Percentiles rank a stretch among this genome's conserved stretches.
Evolutionary conservation across 345 rosid genomes (phyloP).

Genomic region (Physaria fendleri): DNA sequence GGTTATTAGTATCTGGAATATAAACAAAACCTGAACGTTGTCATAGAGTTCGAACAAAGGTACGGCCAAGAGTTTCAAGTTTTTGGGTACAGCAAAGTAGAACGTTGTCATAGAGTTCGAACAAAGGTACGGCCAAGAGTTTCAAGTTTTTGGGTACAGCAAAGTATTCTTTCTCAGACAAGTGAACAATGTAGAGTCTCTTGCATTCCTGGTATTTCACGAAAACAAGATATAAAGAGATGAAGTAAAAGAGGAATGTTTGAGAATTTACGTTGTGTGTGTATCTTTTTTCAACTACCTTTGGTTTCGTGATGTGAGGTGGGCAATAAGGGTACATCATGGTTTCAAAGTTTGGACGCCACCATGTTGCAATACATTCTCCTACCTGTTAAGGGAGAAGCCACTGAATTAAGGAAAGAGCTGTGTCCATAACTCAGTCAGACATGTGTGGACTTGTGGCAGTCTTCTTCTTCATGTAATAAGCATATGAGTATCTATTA

Average conservation of each 20-base stretch:
- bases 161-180: constrained; percentile 95
- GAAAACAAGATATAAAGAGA: constrained; percentile 10
- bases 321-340: constrained; percentile 97
- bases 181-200: constrained; percentile 85
- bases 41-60: constrained; percentile 96
- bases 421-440: background rate
- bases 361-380: constrained; percentile 94
- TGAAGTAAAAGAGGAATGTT: background rate
- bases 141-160: constrained; percentile 97
- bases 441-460: constrained; percentile 1
- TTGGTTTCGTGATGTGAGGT: constrained; percentile 92
- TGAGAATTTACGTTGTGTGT: too few species aligned
- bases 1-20: background rate
- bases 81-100: constrained; percentile 97
- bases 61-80: constrained; percentile 95
- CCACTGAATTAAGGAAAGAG: constrained; percentile 4
- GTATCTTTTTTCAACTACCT: constrained; percentile 41
- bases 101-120: constrained; percentile 94
- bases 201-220: constrained; percentile 84
- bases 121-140: constrained; percentile 94
- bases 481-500: background rate
- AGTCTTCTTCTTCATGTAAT: background rate
- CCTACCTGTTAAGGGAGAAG: constrained; percentile 73
- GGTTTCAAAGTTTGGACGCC: constrained; percentile 99
- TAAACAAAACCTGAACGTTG: constrained; percentile 67